Percentiles rank a stretch among this genome's conserved stretches.
phyloP scores from a whole-genome alignment of 2,329 filamentous ascomycete species.

The Fusarium penzigii region DNA sequence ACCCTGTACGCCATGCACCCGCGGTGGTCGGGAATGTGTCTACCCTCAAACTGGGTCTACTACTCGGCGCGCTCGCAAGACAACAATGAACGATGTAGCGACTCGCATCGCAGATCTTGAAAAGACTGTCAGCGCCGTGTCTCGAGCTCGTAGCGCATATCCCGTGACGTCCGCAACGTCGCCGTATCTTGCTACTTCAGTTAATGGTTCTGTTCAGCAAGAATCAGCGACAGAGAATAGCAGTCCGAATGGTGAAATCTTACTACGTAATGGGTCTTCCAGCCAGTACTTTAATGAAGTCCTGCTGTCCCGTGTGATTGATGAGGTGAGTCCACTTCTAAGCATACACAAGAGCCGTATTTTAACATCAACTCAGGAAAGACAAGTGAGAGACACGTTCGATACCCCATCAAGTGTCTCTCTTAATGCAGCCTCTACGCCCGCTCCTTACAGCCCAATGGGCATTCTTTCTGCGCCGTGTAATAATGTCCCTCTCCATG shows the following conservation, averaged over 20 bases:
- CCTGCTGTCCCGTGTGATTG: slow-evolving; percentile 36
- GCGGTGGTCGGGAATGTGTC: slow-evolving; percentile 36
- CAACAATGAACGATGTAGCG: slow-evolving; percentile 36
- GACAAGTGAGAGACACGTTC: slow-evolving; percentile 26
- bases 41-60: slow-evolving; percentile 31
- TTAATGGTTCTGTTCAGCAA: neutral
- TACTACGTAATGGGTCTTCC: slow-evolving; percentile 34
- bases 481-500: slow-evolving; percentile 13
- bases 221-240: neutral
- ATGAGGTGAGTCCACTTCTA: slow-evolving; percentile 26
- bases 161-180: neutral
- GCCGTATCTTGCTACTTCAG: neutral
- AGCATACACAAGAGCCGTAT: neutral
- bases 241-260: slow-evolving; percentile 23
- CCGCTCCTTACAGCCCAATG: slow-evolving; percentile 34
- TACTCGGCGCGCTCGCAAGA: slow-evolving; percentile 29
- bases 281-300: slow-evolving; percentile 42
- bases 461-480: slow-evolving; percentile 33
- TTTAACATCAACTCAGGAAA: slow-evolving; percentile 16
- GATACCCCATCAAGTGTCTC: slow-evolving; percentile 18
- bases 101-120: slow-evolving; percentile 38
- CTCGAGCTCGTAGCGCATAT: slow-evolving; percentile 7
- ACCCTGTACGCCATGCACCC: slow-evolving; percentile 69
- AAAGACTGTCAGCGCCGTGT: slow-evolving; percentile 26
- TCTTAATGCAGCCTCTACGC: neutral